These are phyloP conservation scores for Rauvolfia tetraphylla DNA, from an alignment of 257 asterid species.

Conservation along the genomic window DNA sequence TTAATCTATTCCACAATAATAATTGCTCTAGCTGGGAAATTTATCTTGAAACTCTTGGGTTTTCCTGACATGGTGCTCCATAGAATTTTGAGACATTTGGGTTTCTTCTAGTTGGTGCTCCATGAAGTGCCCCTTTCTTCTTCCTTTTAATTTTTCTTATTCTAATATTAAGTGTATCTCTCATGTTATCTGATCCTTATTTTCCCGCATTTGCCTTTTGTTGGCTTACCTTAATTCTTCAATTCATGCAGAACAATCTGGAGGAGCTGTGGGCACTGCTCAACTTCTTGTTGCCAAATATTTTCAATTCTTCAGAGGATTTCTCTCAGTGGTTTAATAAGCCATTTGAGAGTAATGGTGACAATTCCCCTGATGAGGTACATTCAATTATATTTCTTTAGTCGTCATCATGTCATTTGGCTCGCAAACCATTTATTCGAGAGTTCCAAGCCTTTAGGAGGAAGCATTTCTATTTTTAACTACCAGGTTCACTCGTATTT, in stretches of 20 bases:
- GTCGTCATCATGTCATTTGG: neutral
- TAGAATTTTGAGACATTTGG: neutral
- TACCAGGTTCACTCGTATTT: neutral
- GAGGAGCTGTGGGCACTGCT: slow-evolving; percentile 99
- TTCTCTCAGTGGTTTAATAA: slow-evolving; percentile 99
- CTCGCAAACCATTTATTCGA: neutral
- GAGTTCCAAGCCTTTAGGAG: neutral
- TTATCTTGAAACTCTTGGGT: neutral
- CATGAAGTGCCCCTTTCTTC: neutral
- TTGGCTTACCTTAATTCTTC: slow-evolving; percentile 18
- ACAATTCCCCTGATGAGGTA: slow-evolving; percentile 85
- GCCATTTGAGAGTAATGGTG: slow-evolving; percentile 95
- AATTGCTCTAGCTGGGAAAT: neutral
- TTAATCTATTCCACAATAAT: slow-evolving; percentile 12
- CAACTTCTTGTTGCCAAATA: slow-evolving; percentile 93
- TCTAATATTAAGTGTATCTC: neutral
- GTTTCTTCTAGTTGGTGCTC: neutral
- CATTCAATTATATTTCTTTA: slow-evolving; percentile 13
- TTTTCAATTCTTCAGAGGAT: slow-evolving; percentile 96
- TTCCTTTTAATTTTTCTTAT: neutral
- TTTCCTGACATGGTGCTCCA: neutral
- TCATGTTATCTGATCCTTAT: neutral
- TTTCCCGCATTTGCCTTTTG: neutral
- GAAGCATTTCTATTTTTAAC: neutral
- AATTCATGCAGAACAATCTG: slow-evolving; percentile 74